These are phyloP conservation scores for Talaromyces sp. DNA, from an alignment of 2,329 filamentous ascomycete species.

Conservation along the genomic window DNA sequence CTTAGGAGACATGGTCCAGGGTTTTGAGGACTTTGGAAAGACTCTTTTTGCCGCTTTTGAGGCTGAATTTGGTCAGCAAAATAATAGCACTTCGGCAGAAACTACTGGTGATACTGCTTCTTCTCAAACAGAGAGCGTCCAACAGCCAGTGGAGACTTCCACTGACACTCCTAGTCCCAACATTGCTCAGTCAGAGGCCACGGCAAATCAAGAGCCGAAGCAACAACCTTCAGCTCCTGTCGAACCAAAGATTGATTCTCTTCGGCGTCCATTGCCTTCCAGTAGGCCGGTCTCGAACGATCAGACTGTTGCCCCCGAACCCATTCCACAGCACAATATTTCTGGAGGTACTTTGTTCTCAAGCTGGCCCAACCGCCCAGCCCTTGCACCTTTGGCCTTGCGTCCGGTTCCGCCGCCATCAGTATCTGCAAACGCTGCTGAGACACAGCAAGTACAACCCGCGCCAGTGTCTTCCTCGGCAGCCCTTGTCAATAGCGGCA, in stretches of 20 bases:
- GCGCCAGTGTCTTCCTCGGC: not conserved
- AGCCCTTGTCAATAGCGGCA: not conserved
- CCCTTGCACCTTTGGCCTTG: not conserved
- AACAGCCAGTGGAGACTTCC: not conserved
- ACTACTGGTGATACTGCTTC: not conserved
- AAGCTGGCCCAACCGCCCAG: slow-evolving; percentile 10
- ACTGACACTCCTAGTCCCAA: not conserved
- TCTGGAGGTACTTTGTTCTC: slow-evolving; percentile 1
- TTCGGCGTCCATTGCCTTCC: not conserved
- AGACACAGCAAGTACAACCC: not conserved
- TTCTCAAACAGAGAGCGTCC: not conserved
- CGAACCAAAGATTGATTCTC: not conserved
- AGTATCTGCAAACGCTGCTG: not conserved
- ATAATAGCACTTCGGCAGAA: slow-evolving; percentile 8
- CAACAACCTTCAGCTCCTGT: not conserved
- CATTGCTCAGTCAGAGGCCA: not conserved
- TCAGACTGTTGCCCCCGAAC: not conserved
- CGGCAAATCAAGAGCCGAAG: not conserved
- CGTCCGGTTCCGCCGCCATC: not conserved
- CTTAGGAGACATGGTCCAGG: slow-evolving; percentile 35
- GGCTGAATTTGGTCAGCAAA: slow-evolving; percentile 23
- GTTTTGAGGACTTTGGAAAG: slow-evolving; percentile 34
- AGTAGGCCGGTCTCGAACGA: not conserved
- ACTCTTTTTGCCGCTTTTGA: slow-evolving; percentile 34
- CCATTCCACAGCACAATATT: not conserved